Percentiles rank a stretch among this genome's conserved stretches.
These are phyloP conservation scores for Flaveria brownii DNA, from an alignment of 129 eudicot genomes.

Conservation along the genomic window DNA sequence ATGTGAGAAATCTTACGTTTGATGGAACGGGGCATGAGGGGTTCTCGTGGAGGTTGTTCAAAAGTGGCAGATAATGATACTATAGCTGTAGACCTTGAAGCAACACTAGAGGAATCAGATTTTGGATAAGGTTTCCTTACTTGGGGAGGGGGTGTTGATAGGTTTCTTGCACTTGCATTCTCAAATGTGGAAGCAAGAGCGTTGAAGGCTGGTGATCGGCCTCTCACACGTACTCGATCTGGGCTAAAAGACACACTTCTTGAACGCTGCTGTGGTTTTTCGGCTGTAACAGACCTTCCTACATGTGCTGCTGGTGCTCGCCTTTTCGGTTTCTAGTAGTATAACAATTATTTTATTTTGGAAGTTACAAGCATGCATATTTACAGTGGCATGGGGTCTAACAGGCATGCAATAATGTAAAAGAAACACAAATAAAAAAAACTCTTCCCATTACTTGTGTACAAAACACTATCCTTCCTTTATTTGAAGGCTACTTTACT, in stretches of 20 bases:
- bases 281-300: slow-evolving; percentile 74
- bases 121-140: slow-evolving; percentile 67
- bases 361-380: slow-evolving; percentile 9
- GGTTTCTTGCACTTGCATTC: slow-evolving; percentile 70
- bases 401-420: neutral
- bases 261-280: slow-evolving; percentile 90
- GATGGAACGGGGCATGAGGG: slow-evolving; percentile 62
- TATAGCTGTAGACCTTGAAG: slow-evolving; percentile 64
- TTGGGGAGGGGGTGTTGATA: slow-evolving; percentile 97
- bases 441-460: neutral
- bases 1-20: slow-evolving; percentile 52
- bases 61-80: slow-evolving; percentile 63
- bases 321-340: slow-evolving; percentile 84
- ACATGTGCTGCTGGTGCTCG: slow-evolving; percentile 63
- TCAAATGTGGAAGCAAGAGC: slow-evolving; percentile 97
- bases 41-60: slow-evolving; percentile 58
- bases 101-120: slow-evolving; percentile 56
- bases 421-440: neutral
- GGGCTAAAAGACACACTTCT: slow-evolving; percentile 82
- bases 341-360: slow-evolving; percentile 19
- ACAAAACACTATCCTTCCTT: neutral
- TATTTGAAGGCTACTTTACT: neutral
- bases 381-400: slow-evolving; percentile 3
- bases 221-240: slow-evolving; percentile 84
- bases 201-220: slow-evolving; percentile 95